Evolutionary conservation across 2,329 filamentous ascomycete genomes (phyloP).

Genomic region (Fusarium pseudograminearum): DNA sequence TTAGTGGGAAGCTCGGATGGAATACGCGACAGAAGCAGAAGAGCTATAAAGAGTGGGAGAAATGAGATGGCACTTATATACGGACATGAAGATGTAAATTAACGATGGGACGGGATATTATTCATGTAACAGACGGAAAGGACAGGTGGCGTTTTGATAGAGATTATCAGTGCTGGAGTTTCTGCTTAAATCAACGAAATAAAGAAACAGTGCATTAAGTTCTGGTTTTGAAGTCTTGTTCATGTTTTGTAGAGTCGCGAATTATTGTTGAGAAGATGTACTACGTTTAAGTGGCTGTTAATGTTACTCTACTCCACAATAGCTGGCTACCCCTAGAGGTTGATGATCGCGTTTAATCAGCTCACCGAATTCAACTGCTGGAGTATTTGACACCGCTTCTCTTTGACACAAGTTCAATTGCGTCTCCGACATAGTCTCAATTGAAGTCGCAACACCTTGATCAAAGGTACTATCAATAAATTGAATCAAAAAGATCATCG

Average conservation of each 20-base stretch:
- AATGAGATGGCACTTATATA: slow-evolving; percentile 27
- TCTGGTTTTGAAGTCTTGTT: neutral
- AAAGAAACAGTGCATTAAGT: neutral
- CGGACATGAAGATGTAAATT: neutral
- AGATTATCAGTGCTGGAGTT: slow-evolving; percentile 4
- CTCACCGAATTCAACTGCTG: slow-evolving; percentile 1
- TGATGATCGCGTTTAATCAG: slow-evolving; percentile 1
- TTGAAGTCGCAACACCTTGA: neutral
- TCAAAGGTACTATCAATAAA: neutral
- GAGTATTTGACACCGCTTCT: slow-evolving; percentile 25
- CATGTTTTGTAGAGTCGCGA: neutral
- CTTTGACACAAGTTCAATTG: neutral
- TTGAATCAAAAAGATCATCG: neutral
- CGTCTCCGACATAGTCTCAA: neutral
- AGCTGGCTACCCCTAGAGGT: neutral
- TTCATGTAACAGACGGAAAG: neutral
- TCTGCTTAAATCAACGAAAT: neutral
- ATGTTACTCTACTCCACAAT: slow-evolving; percentile 4
- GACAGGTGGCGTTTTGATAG: slow-evolving; percentile 15
- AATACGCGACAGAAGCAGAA: slow-evolving; percentile 85
- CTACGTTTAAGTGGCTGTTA: neutral
- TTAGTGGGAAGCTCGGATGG: slow-evolving; percentile 83
- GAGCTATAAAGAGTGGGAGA: slow-evolving; percentile 63
- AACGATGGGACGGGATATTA: neutral
- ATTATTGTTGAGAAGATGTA: neutral